A percentile compares a stretch with the other conserved stretches of the same genome.
These are phyloP conservation scores for Eucalyptus curtisii DNA, from an alignment of 345 rosid species.

Conservation along the genomic window DNA sequence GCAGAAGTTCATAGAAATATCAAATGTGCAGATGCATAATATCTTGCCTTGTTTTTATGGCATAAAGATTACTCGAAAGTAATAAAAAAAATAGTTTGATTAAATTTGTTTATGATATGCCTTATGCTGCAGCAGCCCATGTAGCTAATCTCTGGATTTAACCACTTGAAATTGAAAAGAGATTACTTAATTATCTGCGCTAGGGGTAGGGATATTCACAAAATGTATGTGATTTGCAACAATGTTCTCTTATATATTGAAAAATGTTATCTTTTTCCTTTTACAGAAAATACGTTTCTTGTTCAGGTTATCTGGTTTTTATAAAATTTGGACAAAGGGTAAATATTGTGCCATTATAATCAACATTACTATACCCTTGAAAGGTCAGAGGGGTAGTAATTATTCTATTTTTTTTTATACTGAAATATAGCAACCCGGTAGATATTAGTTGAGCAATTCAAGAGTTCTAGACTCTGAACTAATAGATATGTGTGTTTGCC, in stretches of 20 bases:
- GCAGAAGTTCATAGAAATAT: not conserved
- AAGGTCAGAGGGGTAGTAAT: not conserved
- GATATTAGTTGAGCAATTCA: not conserved
- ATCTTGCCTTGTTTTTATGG: not conserved
- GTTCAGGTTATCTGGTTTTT: not conserved
- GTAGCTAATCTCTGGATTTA: not conserved
- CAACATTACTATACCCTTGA: not conserved
- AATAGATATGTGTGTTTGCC: not conserved
- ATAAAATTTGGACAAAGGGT: not conserved
- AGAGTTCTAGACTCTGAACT: not conserved
- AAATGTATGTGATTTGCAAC: not conserved
- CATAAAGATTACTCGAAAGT: not conserved
- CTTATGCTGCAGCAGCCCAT: not conserved
- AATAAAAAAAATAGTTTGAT: not conserved
- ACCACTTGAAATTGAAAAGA: not conserved
- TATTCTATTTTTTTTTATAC: not conserved
- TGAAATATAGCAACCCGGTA: not conserved
- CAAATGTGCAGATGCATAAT: not conserved
- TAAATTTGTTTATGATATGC: not conserved
- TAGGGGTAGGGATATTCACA: not conserved
- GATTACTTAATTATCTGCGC: too few relatives aligned
- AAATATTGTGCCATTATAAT: not conserved
- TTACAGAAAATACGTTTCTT: not conserved
- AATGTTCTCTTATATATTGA: not conserved
- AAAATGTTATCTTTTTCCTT: not conserved